These are phyloP conservation scores for Diaporthe sp. DNA, from an alignment of 2,329 filamentous ascomycete genomes.

Conservation along the genomic window DNA sequence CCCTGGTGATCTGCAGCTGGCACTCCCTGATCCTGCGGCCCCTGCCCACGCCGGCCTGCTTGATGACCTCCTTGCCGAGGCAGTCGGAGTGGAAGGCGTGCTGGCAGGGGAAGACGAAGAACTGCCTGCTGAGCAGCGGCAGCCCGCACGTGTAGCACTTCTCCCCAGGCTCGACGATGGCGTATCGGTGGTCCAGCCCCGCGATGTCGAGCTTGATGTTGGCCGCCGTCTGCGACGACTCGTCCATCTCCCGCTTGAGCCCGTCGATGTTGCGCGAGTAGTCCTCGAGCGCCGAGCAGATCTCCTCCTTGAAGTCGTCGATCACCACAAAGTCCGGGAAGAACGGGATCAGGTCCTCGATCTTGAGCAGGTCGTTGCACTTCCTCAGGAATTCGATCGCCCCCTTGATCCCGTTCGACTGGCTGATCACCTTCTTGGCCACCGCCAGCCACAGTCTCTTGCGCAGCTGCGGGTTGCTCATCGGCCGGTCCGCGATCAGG, in stretches of 20 bases:
- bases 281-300: slow-evolving; percentile 92
- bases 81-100: slow-evolving; percentile 98
- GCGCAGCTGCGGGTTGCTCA: slow-evolving; percentile 82
- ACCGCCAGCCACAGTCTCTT: slow-evolving; percentile 98
- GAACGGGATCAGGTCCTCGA: slow-evolving; percentile 97
- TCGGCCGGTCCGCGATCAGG: slow-evolving; percentile 87
- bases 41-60: slow-evolving; percentile 82
- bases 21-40: slow-evolving; percentile 86
- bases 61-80: slow-evolving; percentile 86
- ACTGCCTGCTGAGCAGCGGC: slow-evolving; percentile 89
- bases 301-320: slow-evolving; percentile 99
- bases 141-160: slow-evolving; percentile 90
- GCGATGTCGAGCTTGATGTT: slow-evolving; percentile 94
- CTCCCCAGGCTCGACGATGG: slow-evolving; percentile 96
- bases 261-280: slow-evolving; percentile 92
- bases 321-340: slow-evolving; percentile 99
- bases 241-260: slow-evolving; percentile 95
- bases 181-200: slow-evolving; percentile 88
- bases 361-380: slow-evolving; percentile 86
- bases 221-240: slow-evolving; percentile 86
- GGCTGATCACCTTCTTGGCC: slow-evolving; percentile 91
- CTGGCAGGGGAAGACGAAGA: slow-evolving; percentile 99
- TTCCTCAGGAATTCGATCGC: slow-evolving; percentile 94
- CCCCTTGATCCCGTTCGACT: slow-evolving; percentile 88
- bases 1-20: slow-evolving; percentile 85